Base-by-base conservation (phyloP, 2,329 filamentous ascomycete genomes). In the Iodosphaeria phyllophila region DNA sequence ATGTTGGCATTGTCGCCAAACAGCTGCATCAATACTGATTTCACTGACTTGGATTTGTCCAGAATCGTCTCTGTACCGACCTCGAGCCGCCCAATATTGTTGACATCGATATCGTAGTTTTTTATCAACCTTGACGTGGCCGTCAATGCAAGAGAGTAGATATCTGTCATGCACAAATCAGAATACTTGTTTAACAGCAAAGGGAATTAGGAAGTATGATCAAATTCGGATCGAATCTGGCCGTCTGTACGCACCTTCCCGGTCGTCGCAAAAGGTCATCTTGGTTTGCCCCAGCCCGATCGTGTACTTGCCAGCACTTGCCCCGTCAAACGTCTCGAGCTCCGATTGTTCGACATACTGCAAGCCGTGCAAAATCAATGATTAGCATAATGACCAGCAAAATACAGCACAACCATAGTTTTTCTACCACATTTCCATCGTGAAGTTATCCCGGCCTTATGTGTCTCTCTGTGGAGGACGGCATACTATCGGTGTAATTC, bases 211-310 rank as follows among this genome's bases (percentile, higher is more conserved):
- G 25, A 16, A 23, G 22, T 26, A 16, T 12, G 16, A 14, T 12
- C 18, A n/a, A 19, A 13, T n/a, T 8, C 16, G 21, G 12, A 7
- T 20, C 16, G 4, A 10, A 11, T 19, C 18, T 19, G 11, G 8
- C 8, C 18, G 11, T 19, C 8, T 11, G 18, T 19, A 19, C 18
- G 18, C 18, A 83, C 78, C 78, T 60, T 89, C 79, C 46, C 77
- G 72, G 47, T 89, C 79, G 54, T 89, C 79, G 51, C 79, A 86
- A 58, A 89, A 89, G 61, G 72, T 74, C 79, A 89, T 89, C 59
- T 78, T 82, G 47, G 76, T 86, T 65, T 89, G 79, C 43, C 79
- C 79, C 29, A 89, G 74, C 51, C 79, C 79, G 56, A 89, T 86
- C 44, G 79, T 89, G 64, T 89, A 89, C 58, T 89, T 89, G 38